Base-by-base conservation (phyloP, 2,329 filamentous ascomycete species). In the Hypoxylon sp. region DNA sequence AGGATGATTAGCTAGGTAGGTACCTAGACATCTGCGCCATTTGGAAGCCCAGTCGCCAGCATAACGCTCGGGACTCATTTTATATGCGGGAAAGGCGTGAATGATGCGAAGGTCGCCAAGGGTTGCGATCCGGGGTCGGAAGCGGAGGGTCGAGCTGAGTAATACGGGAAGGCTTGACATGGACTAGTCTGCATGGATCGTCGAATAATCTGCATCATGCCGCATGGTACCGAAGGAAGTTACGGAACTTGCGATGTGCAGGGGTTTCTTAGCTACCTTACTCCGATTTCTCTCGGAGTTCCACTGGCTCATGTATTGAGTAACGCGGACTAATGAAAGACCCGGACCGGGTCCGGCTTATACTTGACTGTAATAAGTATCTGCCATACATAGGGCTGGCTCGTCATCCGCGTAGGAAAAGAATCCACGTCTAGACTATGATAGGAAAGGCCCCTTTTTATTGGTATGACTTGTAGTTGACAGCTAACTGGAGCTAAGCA, bases 151-250 rank as follows among this genome's bases (percentile, higher is more conserved):
- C 19, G 17, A 36, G 56, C 59, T 61, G 67, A 66, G 55, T 63
- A 59, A 65, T 60, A 36, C 30, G 58, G 62, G 58, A 48, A n/a
- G 45, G n/a, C 62, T 51, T 41, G 50, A 68, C 57, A 13, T 21
- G 46, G 59, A 69, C 46, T 69, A 66, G 66, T 67, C 17, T 49
- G 38, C 63, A 43, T 60, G 41, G 49, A 60, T 58, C 46, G 7
- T 38, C 41, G 19, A 28, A 28, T n/a, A 41, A 34, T 23, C 30
- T 55, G 25, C 41, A 52, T 30, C 52, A 45, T 52, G 9, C 30
- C 25, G 28, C 30, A 32, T 38, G 11, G 28, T 10, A 45, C 25
- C 25, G 5, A 28, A 7, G 25, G 25, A 28, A 17, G 17, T 6
- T 30, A 25, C n/a, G 56, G 45, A 50, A 51, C 43, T 41, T 19